Evolutionary conservation across 2,329 filamentous ascomycete genomes (phyloP), one percentile per base, ranked within the genome.

Genomic region (Claviceps fusiformis): DNA sequence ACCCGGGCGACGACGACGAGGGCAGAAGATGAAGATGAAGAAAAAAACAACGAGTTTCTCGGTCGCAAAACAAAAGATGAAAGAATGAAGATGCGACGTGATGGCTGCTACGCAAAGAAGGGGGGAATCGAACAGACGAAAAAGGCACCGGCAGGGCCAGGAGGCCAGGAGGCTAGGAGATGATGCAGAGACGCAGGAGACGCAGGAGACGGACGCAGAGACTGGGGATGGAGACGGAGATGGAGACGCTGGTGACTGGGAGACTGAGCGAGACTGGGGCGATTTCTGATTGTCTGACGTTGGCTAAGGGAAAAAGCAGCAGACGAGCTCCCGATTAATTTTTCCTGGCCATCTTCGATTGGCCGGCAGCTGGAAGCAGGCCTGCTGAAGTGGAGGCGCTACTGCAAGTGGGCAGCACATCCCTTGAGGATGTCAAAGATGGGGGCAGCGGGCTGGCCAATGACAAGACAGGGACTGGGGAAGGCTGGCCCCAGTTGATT

Each of bases 261-360:
- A n/a, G 39, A 41, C 39, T 48, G 46, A 5, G 17, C 11, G 31
- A 48, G 19, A 19, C 46, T 11, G 27, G 29, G 46, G 46, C 46
- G 46, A 35, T 48, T 48, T 2, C 46, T n/a, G 46, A 48, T 48
- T 48, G 43, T 48, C 46, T 60, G 57, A 59, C 61, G 59, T 61
- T 61, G 62, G 62, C 61, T 55, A 60, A 61, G 58, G 58, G 57
- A 61, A 59, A 58, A 56, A 51, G 59, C 56, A 62, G 60, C 60
- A 59, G 66, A 68, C 65, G 60, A 68, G 52, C 65, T 68, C 66
- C 67, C 69, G 59, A 55, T 33, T 35, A 64, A 67, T 62, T 66
- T 69, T 67, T 68, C 67, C 19, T 64, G 63, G 62, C 60, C 64
- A 65, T 64, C 61, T 63, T 60, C 59, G 17, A 70, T 71, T 71